Percentiles rank a stretch among this genome's conserved stretches.
Conservation (phyloP, 2,329 filamentous ascomycete genomes). For the Chaetomiaceae sp. region DNA sequence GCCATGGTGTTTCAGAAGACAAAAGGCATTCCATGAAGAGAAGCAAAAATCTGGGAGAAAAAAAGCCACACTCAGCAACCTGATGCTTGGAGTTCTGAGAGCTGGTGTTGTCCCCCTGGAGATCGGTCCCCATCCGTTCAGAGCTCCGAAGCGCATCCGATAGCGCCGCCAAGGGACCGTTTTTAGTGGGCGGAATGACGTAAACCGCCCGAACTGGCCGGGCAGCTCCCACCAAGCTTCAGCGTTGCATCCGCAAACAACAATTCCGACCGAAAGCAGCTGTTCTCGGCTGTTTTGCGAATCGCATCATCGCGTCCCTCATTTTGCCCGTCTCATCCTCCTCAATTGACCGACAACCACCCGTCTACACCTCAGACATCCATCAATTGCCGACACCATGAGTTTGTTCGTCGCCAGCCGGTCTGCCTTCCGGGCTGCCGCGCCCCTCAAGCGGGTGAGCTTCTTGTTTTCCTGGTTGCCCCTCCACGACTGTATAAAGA, state of each 20-base stretch:
- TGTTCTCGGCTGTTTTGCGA: slow-evolving; percentile 9
- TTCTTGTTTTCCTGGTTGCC: neutral
- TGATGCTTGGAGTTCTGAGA: too few species aligned
- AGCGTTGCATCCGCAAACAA: neutral
- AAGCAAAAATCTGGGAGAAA: too few species aligned
- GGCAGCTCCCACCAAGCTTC: neutral
- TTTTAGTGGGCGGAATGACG: slow-evolving; percentile 16
- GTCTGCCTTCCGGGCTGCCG: slow-evolving; percentile 58
- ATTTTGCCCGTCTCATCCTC: neutral
- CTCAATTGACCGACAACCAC: slow-evolving; percentile 15
- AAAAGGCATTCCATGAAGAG: too few species aligned
- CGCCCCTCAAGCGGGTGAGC: slow-evolving; percentile 62
- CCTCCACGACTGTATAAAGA: neutral
- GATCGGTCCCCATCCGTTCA: neutral
- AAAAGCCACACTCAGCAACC: too few species aligned
- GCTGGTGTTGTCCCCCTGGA: too few species aligned
- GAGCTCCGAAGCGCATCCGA: neutral
- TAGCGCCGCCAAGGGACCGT: neutral
- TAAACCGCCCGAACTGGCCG: slow-evolving; percentile 11
- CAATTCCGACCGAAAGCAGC: neutral
- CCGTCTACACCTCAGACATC: neutral
- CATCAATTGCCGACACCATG: slow-evolving; percentile 5
- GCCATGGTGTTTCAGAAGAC: too few species aligned
- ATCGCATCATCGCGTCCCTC: slow-evolving; percentile 9
- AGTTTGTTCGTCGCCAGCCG: slow-evolving; percentile 64